Evolutionary conservation across 345 rosid species (phyloP), one percentile per base, ranked within the genome.

Genomic region (Rhodomyrtus tomentosa): DNA sequence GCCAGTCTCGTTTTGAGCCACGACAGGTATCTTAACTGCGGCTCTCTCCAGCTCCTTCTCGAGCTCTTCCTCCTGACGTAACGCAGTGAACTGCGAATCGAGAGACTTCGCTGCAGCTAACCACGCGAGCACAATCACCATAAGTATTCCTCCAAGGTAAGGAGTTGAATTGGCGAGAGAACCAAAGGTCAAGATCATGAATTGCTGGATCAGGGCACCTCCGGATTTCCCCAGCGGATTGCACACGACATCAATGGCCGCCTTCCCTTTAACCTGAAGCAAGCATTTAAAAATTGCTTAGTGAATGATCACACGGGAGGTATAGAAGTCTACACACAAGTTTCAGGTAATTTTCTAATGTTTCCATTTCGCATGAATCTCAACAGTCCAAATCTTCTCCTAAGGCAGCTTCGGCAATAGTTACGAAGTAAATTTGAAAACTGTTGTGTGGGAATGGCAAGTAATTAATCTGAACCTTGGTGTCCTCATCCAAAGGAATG

Each of bases 41-140:
- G 98, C 98, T 89, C 96, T 91, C 89, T 95, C 99, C 97, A 96
- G 89, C 90, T 95, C 97, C 90, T 93, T 93, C 94, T 96, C 99
- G 3, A 96, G 95, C 88, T 96, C 98, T 89, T 96, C 99, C 89
- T 95, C 99, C 36, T 25, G 90, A 53, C 98, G 96, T 79, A 95
- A 85, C 38, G 92, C 89, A 21, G 92, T 94, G 88, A 96, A 96
- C 85, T 96, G 98, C 55, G 90, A 62, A 83, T 96, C 98, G 82
- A 96, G 86, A 58, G 98, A 96, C 90, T 85, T 94, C n/a, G 99
- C 98, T 9, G 98, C 99, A 0, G 85, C 96, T 85, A 95, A 85
- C 99, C 99, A 96, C 20, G 94, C 92, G 38, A 92, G 84, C 79
- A 96, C 99, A 53, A 96, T 96, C 84, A 93, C 92, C 83, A 96